Base-by-base conservation (phyloP, 108 stramenopile genomes). In the Aurantiochytrium sp. region DNA sequence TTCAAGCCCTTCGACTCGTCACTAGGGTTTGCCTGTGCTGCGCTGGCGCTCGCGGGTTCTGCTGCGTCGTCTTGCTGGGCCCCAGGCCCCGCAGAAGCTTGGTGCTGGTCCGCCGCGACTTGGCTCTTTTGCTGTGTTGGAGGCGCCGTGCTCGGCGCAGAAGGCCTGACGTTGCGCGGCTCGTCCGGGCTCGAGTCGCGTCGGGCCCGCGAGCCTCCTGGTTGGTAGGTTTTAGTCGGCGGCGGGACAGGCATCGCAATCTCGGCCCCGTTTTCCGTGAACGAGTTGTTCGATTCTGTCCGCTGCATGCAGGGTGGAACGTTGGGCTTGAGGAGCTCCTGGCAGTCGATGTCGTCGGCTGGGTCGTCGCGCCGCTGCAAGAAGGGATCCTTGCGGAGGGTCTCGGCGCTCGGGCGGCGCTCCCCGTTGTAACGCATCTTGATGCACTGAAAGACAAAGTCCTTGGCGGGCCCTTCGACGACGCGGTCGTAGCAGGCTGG, bases 371-470 rank as follows among this genome's bases (percentile, higher is more conserved):
- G 89, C 88, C 95, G 95, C 55, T 88, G 91, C 69, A 97, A 87
- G 88, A 97, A 97, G 2, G 92, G 93, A 86, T 96, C 94, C 22
- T 89, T 90, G 31, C 96, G 55, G n/a, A 97, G 90, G 68, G 96
- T 95, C 34, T 86, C 91, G 31, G 95, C 95, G 73, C 91, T 91
- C 30, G 96, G 96, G 50, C 97, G 91, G 36, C 91, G 85, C 68
- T 93, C 95, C 6, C 73, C 73, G 10, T 6, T 12, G 86, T 94
- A 89, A 59, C 93, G 94, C 45, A 91, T 90, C 53, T 95, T 95
- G 34, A 99, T 88, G 89, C 97, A 98, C 30, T 91, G 65, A 24
- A 93, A 68, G 48, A 99, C 96, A 86, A 99, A 97, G 39, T 97
- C 94, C 37, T 93, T 88, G 3, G 97, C 98, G 68, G 93, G 91